Evolutionary conservation across 2,329 filamentous ascomycete genomes (phyloP), one percentile per base, ranked within the genome.

Genomic region (Diaporthe humulicola): DNA sequence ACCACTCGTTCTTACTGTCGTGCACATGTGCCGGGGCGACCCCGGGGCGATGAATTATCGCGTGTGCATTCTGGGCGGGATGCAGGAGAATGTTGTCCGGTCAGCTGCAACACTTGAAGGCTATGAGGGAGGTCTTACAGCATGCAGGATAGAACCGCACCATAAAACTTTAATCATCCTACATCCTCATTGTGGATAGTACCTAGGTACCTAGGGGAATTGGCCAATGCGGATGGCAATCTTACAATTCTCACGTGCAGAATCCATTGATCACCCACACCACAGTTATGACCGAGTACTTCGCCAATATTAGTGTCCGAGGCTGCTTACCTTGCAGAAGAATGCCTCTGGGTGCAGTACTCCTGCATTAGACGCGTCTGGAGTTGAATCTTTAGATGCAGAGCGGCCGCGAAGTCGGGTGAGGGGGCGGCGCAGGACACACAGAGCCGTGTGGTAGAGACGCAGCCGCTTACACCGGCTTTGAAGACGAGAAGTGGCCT

Each of bases 351-450:
- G 54, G 30, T 36, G 30, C 54, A 57, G 19, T 36, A 4, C 54
- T 57, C 54, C 54, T 57, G 54, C 54, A 57, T 57, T 57, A 57
- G 54, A 22, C 54, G 54, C 54, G 54, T n/a, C 54, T 36, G 19
- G 54, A 19, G 30, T 36, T 57, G 54, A 30, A 3, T 36, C 33
- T 17, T 33, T 12, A 14, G 30, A 22, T 12, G 30, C 10, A 50
- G 22, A 50, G 22, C 48, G 48, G 48, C 48, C 19, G 19, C 54
- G 10, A 36, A 10, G 33, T 57, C 52, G 28, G 52, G 52, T 5
- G 2, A 33, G 52, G 10, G 28, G 52, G 52, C 8, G 17, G 28
- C 17, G 30, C 28, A n/a, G 30, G 5, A 15, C 30, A 19, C 30
- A 30, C 52, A 56, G 28, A 19, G 52, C 30, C 17, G 52, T 19